These are phyloP conservation scores for Cryptococcus wingfieldii DNA, from an alignment of 1,284 basidiomycete species.

Conservation along the genomic window DNA sequence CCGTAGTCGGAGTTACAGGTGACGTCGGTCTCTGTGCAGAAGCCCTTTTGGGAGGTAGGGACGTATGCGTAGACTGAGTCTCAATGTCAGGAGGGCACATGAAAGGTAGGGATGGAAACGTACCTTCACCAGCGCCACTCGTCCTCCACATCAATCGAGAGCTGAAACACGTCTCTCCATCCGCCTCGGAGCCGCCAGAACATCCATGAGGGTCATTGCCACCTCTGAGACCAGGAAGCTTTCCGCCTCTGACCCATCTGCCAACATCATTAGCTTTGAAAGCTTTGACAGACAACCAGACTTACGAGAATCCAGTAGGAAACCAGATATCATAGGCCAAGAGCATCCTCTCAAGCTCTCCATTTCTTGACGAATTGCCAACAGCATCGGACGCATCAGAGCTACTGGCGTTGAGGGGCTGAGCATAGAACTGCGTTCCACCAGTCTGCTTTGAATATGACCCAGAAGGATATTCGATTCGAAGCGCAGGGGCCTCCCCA, in stretches of 20 bases:
- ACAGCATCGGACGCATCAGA: constrained; percentile 3
- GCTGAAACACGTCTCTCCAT: constrained; percentile 47
- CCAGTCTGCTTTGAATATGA: constrained; percentile 45
- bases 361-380: constrained; percentile 26
- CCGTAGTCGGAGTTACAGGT: constrained; percentile 49
- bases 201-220: constrained; percentile 42
- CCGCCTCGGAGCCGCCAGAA: constrained; percentile 45
- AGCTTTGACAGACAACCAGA: neutral
- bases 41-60: constrained; percentile 31
- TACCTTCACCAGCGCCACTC: constrained; percentile 41
- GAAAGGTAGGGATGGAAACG: constrained; percentile 1
- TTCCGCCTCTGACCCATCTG: constrained; percentile 46
- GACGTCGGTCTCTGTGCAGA: constrained; percentile 34
- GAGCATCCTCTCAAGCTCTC: constrained; percentile 41
- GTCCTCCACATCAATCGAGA: constrained; percentile 49
- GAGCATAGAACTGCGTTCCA: constrained; percentile 47
- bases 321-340: constrained; percentile 43
- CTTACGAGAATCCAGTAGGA: constrained; percentile 31
- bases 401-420: constrained; percentile 22
- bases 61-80: constrained; percentile 49
- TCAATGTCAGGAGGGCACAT: neutral
- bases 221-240: constrained; percentile 48
- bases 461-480: constrained; percentile 44
- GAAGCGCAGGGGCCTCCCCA: constrained; percentile 32
- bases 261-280: neutral